These are phyloP conservation scores for Somion occarium DNA, from an alignment of 1,284 basidiomycete species.

Conservation along the genomic window DNA sequence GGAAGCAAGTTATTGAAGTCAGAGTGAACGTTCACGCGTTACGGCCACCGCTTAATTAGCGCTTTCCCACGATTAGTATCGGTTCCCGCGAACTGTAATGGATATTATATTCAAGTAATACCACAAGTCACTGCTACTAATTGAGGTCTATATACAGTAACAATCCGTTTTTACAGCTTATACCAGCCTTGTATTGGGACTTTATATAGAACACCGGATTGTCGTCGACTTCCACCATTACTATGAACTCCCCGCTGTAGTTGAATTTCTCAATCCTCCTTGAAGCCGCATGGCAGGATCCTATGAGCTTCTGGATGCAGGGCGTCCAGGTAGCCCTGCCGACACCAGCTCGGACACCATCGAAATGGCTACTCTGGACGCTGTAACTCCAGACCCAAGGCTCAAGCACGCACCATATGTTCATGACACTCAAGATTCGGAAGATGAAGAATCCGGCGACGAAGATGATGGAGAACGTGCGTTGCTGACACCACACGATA, in stretches of 20 bases:
- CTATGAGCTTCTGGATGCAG: neutral
- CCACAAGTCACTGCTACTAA: too few species aligned
- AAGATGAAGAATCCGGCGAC: slow-evolving; percentile 23
- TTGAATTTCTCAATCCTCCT: neutral
- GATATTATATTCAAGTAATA: too few species aligned
- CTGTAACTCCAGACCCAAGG: slow-evolving; percentile 26
- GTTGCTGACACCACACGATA: slow-evolving; percentile 26
- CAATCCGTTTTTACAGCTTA: too few species aligned
- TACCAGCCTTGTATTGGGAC: too few species aligned
- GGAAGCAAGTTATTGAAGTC: neutral
- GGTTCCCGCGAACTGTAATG: too few species aligned
- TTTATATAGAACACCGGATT: too few species aligned
- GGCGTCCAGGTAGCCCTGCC: neutral
- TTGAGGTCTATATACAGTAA: too few species aligned
- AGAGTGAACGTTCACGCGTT: neutral
- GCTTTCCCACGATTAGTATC: neutral
- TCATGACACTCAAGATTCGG: slow-evolving; percentile 21
- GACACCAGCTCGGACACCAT: slow-evolving; percentile 26
- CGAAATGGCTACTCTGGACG: slow-evolving; percentile 33
- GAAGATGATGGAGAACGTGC: slow-evolving; percentile 30
- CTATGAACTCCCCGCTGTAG: too few species aligned
- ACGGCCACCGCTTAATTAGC: neutral
- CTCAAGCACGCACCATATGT: slow-evolving; percentile 15
- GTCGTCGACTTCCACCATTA: too few species aligned
- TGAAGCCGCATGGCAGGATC: neutral